Conservation (phyloP, 106 monocot genomes). For the Acorus gramineus region DNA sequence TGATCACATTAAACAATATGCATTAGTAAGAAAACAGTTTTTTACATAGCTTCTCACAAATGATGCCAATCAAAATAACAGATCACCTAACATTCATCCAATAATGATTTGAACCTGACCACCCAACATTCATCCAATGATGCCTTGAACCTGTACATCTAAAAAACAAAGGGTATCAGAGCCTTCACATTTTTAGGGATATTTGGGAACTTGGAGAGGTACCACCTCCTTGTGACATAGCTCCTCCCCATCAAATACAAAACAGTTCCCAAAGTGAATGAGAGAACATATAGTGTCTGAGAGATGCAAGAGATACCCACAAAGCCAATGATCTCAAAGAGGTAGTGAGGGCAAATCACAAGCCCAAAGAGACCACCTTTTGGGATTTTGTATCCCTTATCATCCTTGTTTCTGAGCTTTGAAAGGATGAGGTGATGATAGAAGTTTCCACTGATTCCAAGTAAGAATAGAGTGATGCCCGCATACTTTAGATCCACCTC, state of each 20-base stretch:
- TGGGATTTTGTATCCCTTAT: conserved; percentile 68
- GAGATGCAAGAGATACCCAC: conserved; percentile 43
- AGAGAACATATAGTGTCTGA: conserved; percentile 38
- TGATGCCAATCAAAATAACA: too few species aligned
- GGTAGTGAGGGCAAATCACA: conserved; percentile 80
- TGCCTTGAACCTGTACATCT: not conserved
- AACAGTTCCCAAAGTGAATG: conserved; percentile 30
- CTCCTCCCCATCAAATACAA: conserved; percentile 73
- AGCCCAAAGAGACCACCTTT: conserved; percentile 58
- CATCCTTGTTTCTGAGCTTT: conserved; percentile 43
- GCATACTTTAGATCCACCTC: conserved; percentile 26
- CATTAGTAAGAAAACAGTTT: too few species aligned
- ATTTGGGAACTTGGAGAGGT: conserved; percentile 56
- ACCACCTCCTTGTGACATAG: conserved; percentile 65
- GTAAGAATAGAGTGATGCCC: conserved; percentile 41
- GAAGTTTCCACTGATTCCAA: conserved; percentile 71
- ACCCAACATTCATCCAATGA: too few species aligned
- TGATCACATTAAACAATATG: too few species aligned
- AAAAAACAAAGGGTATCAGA: conserved; percentile 62
- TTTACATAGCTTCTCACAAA: too few species aligned
- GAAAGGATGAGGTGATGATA: conserved; percentile 72
- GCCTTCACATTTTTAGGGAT: conserved; percentile 55
- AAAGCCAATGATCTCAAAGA: conserved; percentile 67
- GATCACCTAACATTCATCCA: too few species aligned
- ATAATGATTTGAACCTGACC: too few species aligned